A percentile compares a stretch with the other conserved stretches of the same genome.
Conservation (phyloP, 225 moss, liverwort and hornwort species). For the Sphagnum tenellum region DNA sequence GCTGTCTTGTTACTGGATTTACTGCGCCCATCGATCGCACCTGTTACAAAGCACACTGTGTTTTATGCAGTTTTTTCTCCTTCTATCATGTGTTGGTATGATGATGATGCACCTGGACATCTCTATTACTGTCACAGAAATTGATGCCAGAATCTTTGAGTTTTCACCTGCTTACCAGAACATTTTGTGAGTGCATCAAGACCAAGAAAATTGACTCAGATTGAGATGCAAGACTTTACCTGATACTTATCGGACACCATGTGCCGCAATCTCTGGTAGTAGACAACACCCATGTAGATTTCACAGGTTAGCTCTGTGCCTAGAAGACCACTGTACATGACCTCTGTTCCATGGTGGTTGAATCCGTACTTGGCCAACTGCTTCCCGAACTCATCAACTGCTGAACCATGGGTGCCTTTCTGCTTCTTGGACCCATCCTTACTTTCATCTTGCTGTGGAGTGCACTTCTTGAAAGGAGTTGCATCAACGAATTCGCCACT, state of each 20-base stretch:
- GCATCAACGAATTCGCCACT: constrained; percentile 76
- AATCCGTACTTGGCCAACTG: constrained; percentile 79
- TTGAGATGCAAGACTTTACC: constrained; percentile 22
- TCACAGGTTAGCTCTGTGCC: constrained; percentile 89
- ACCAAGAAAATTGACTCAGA: too few species aligned
- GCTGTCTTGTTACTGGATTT: constrained; percentile 89
- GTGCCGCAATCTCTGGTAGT: constrained; percentile 90
- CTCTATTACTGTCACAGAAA: too few species aligned
- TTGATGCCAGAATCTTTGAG: too few species aligned
- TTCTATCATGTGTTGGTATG: not conserved
- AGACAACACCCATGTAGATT: constrained; percentile 89
- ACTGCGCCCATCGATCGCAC: constrained; percentile 89
- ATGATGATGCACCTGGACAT: too few species aligned
- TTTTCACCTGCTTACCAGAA: too few species aligned
- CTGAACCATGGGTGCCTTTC: constrained; percentile 43
- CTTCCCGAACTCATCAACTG: constrained; percentile 60
- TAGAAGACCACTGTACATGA: constrained; percentile 88
- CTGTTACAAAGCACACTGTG: constrained; percentile 14
- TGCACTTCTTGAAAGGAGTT: constrained; percentile 84
- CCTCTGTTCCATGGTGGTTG: constrained; percentile 87
- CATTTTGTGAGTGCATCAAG: too few species aligned
- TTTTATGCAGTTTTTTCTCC: not conserved
- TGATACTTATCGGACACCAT: constrained; percentile 99
- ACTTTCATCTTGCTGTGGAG: constrained; percentile 11
- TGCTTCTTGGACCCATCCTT: constrained; percentile 23